These are phyloP conservation scores for Cylindricascospora bacillispora DNA, from an alignment of 1,139 yeast genomes.

Conservation along the genomic window DNA sequence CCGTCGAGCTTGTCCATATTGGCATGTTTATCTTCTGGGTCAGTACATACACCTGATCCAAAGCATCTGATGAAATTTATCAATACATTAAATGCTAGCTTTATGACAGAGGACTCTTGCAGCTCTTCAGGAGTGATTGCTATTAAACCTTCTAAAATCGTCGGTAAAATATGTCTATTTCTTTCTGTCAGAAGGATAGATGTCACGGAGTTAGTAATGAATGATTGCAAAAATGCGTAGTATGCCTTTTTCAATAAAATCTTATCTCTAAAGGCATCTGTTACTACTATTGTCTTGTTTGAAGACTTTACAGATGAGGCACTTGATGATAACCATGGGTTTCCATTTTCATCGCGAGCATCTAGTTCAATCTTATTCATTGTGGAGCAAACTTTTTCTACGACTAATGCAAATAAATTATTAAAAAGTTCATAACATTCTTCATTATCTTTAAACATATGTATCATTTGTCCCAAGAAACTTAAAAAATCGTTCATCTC, in stretches of 20 bases:
- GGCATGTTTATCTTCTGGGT: conserved; percentile 39
- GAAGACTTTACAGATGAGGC: conserved; percentile 6
- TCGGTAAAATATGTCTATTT: conserved; percentile 51
- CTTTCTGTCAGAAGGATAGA: conserved; percentile 61
- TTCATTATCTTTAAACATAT: conserved; percentile 55
- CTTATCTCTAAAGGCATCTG: conserved; percentile 45
- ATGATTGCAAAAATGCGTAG: conserved; percentile 52
- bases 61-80: conserved; percentile 53
- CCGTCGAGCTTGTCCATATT: conserved; percentile 53
- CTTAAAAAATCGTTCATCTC: conserved; percentile 76
- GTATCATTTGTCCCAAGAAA: conserved; percentile 80
- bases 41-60: conserved; percentile 57
- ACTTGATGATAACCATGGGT: conserved; percentile 1
- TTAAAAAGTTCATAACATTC: conserved; percentile 63
- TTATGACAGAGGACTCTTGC: conserved; percentile 42
- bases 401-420: conserved; percentile 59
- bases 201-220: conserved; percentile 67
- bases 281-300: conserved; percentile 29
- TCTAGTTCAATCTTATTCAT: conserved; percentile 29
- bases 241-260: conserved; percentile 54
- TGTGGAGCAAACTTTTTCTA: conserved; percentile 48
- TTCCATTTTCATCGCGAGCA: conserved; percentile 3
- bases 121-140: conserved; percentile 53
- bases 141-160: conserved; percentile 51
- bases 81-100: conserved; percentile 57